Percentiles rank a stretch among this genome's conserved stretches.
These are phyloP conservation scores for Eremothecium sinecaudum DNA, from an alignment of 1,139 yeast species.

Conservation along the genomic window DNA sequence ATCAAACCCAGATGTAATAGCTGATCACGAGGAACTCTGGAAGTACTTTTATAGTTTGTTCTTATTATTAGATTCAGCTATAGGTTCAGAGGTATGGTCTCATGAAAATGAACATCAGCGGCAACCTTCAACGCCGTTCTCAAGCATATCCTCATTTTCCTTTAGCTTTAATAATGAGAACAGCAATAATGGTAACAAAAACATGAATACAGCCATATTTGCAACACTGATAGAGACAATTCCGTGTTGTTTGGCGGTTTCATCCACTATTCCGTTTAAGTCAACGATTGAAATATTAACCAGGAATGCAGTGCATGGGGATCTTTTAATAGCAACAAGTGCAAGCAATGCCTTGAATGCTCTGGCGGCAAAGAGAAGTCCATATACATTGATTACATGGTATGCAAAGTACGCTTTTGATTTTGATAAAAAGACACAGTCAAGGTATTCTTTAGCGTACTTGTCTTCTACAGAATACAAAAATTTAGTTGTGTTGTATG, in stretches of 20 bases:
- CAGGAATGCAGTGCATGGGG: conserved; percentile 64
- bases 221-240: conserved; percentile 58
- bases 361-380: conserved; percentile 60
- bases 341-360: conserved; percentile 54
- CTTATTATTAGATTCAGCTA: conserved; percentile 49
- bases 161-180: conserved; percentile 41
- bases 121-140: conserved; percentile 31
- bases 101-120: conserved; percentile 28
- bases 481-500: conserved; percentile 56
- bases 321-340: conserved; percentile 51
- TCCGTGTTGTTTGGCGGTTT: conserved; percentile 56
- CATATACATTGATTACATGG: conserved; percentile 59
- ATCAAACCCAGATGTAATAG: conserved; percentile 34
- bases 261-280: conserved; percentile 46
- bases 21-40: conserved; percentile 68
- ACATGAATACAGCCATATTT: conserved; percentile 45
- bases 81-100: conserved; percentile 40
- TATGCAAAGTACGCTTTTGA: conserved; percentile 77
- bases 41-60: conserved; percentile 51
- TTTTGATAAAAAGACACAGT: conserved; percentile 53
- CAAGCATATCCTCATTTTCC: conserved; percentile 34
- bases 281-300: conserved; percentile 65
- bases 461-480: conserved; percentile 51
- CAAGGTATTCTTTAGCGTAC: conserved; percentile 43
- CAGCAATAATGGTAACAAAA: conserved; percentile 18